A percentile compares a stretch with the other conserved stretches of the same genome.
Evolutionary conservation across 1,284 basidiomycete genomes (phyloP).

Genomic region (Phaffia rhodozyma): DNA sequence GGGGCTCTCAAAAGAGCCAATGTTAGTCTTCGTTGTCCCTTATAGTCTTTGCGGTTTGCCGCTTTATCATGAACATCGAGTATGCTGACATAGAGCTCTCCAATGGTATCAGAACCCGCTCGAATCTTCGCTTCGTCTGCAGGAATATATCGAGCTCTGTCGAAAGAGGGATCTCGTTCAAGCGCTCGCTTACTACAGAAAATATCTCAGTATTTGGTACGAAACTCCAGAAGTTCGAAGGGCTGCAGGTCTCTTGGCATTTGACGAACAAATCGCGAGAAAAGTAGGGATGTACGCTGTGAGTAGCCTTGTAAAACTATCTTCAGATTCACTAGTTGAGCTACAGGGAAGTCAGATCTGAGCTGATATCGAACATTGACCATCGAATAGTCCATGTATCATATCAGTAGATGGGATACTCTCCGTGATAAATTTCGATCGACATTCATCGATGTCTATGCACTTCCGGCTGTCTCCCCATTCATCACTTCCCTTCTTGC

Average conservation of each 20-base stretch:
- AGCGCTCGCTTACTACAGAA: conserved; percentile 75
- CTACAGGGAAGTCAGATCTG: too few species aligned
- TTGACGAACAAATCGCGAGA: conserved; percentile 34
- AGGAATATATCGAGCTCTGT: conserved; percentile 90
- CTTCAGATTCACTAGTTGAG: too few species aligned
- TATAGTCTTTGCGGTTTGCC: not conserved
- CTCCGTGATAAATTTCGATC: conserved; percentile 66
- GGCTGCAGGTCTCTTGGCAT: conserved; percentile 64
- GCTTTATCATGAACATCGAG: not conserved
- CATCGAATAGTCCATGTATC: conserved; percentile 58
- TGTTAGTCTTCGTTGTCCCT: conserved; percentile 38
- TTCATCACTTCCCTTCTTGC: conserved; percentile 76
- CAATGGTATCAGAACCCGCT: conserved; percentile 57
- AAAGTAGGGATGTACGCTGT: conserved; percentile 6
- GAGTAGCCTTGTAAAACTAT: not conserved
- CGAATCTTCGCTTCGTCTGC: conserved; percentile 87
- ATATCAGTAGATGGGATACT: conserved; percentile 57
- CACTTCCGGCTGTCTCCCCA: conserved; percentile 70
- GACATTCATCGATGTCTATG: conserved; percentile 73
- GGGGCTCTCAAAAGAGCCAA: conserved; percentile 78
- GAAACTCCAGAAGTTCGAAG: conserved; percentile 67
- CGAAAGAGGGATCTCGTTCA: conserved; percentile 53
- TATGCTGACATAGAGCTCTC: not conserved
- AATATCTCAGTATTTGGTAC: conserved; percentile 66
- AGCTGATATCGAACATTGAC: not conserved